Base-by-base conservation (phyloP, 805 yeast genomes). In the Cyberlindnera americana region DNA sequence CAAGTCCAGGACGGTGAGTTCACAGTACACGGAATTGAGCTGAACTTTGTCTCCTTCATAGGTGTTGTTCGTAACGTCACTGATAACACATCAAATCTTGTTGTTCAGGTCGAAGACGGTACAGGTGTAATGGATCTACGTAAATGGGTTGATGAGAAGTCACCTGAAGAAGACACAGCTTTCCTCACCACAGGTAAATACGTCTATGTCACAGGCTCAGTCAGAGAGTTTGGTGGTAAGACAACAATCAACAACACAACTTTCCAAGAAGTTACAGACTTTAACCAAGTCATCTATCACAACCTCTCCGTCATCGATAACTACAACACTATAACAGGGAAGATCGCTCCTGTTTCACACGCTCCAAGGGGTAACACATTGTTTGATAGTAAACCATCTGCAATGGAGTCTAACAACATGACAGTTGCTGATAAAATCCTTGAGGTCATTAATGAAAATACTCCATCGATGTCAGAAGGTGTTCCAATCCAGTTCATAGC, bases 101-200 rank as follows among this genome's bases (percentile, higher is more conserved):
- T 64, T 16, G 57, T 82, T 32, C 77, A 79, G 15, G 54, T 84
- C n/a, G 93, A 84, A 53, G 95, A 84, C 57, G 91, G 93, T 10
- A 80, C 93, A 0, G 89, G 88, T 0, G 64, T 72, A 4, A 66
- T 80, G 6, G 81, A 79, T 19, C 71, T 83, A 34, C 72, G 83
- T 52, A 73, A 73, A 47, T 84, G 91, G 91, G 62, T 68, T 40
- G 71, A 72, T 35, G 77, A 75, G 19, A 33, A 37, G 4, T 54
- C 54, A 24, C 55, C 64, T 9, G 62, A 35, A 9, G 57, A 27
- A 57, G 61, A 25, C 65, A 15, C 30, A 65, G 36, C 63, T 57
- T 37, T 61, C 57, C 48, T 57, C 10, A 51, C 62, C 43, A 63
- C 74, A 22, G 79, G 80, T 33, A 73, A 73, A 35, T 84, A 83